phyloP scores from a whole-genome alignment of 1,284 basidiomycete species.

The Pseudozyma sp. region DNA sequence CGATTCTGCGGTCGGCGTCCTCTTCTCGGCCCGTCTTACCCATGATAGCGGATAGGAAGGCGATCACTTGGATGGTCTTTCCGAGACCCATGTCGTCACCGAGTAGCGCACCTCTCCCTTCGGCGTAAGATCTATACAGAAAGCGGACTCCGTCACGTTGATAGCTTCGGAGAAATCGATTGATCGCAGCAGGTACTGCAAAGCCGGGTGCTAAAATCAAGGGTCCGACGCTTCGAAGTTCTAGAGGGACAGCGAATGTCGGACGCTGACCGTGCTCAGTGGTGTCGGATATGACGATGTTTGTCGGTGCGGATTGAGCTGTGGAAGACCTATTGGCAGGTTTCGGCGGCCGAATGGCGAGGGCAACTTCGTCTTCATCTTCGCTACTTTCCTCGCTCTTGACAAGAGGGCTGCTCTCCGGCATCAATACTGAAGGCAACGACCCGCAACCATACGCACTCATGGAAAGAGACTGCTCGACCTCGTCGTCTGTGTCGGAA shows the following conservation, averaged over 20 bases:
- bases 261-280: constrained; percentile 14
- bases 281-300: neutral
- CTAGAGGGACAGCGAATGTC: constrained; percentile 20
- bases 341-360: constrained; percentile 15
- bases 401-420: neutral
- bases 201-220: constrained; percentile 42
- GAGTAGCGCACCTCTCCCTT: constrained; percentile 78
- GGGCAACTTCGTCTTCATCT: constrained; percentile 31
- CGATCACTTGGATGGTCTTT: constrained; percentile 81
- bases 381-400: constrained; percentile 15
- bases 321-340: neutral
- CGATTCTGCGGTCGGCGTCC: constrained; percentile 76
- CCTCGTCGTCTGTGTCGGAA: constrained; percentile 24
- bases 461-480: constrained; percentile 17
- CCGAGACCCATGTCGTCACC: constrained; percentile 92
- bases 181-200: constrained; percentile 78
- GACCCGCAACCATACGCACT: constrained; percentile 8
- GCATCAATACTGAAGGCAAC: neutral
- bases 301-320: too few species aligned
- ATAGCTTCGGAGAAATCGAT: constrained; percentile 83
- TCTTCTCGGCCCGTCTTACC: constrained; percentile 76
- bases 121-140: constrained; percentile 77
- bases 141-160: constrained; percentile 84
- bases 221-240: constrained; percentile 21
- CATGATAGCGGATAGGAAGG: constrained; percentile 87